Percentiles rank a stretch among this genome's conserved stretches.
Evolutionary conservation across 2,329 filamentous ascomycete genomes (phyloP).

Genomic region (Leptodontidium sp.): DNA sequence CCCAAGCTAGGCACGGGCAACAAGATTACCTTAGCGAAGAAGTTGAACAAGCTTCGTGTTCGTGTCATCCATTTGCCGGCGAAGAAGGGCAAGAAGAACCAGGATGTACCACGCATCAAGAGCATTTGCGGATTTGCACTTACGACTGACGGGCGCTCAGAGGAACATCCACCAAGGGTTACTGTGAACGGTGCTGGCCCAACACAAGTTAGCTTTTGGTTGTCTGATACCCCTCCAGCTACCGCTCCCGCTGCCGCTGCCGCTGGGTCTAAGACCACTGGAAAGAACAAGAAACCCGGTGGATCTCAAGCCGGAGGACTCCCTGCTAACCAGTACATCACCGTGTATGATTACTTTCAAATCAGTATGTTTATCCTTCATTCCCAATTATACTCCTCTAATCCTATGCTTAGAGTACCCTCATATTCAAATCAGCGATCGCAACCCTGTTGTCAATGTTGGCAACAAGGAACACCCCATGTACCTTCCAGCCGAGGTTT

Average conservation of each 20-base stretch:
- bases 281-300: conserved; percentile 46
- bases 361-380: conserved; percentile 45
- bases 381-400: neutral
- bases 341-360: conserved; percentile 65
- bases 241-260: neutral
- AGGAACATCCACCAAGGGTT: conserved; percentile 49
- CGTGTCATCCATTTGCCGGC: conserved; percentile 49
- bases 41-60: conserved; percentile 52
- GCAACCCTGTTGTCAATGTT: conserved; percentile 69
- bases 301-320: conserved; percentile 45
- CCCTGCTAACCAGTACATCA: conserved; percentile 53
- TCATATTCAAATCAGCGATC: conserved; percentile 57
- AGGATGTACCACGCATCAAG: conserved; percentile 51
- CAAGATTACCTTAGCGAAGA: conserved; percentile 33
- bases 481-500: conserved; percentile 73
- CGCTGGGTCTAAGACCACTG: conserved; percentile 42
- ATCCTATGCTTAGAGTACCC: conserved; percentile 57
- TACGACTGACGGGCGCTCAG: conserved; percentile 47
- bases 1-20: conserved; percentile 42
- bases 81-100: conserved; percentile 47
- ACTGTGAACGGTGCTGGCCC: conserved; percentile 55
- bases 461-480: conserved; percentile 64
- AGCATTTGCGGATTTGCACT: conserved; percentile 56
- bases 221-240: conserved; percentile 47
- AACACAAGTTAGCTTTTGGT: conserved; percentile 62